Percentiles rank a stretch among this genome's conserved stretches.
Conservation (phyloP, 202 grass and related monocot species). For the Zoysia matrella region DNA sequence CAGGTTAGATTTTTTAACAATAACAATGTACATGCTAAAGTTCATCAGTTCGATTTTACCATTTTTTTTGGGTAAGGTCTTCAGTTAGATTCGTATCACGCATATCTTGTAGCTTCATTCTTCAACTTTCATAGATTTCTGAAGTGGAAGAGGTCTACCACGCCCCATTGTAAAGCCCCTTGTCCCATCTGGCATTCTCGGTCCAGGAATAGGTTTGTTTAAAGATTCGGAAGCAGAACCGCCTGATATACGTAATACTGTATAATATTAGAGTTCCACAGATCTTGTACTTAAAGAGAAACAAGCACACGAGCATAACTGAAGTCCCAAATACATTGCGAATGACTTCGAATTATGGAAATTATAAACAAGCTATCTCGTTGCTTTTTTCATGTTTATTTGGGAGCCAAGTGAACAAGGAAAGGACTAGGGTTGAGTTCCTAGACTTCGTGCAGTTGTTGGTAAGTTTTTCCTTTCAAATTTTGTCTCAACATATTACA, state of each 20-base stretch:
- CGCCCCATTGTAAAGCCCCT: constrained; percentile 82
- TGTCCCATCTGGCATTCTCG: constrained; percentile 89
- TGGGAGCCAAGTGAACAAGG: not conserved
- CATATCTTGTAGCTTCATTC: constrained; percentile 30
- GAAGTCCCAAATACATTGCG: not conserved
- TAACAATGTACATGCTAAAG: not conserved
- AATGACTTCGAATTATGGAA: not conserved
- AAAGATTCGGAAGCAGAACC: constrained; percentile 45
- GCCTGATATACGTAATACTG: constrained; percentile 35
- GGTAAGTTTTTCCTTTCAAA: not conserved
- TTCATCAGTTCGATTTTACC: not conserved
- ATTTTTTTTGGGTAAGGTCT: not conserved
- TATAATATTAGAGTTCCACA: not conserved
- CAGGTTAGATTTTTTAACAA: not conserved
- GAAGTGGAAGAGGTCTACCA: constrained; percentile 53
- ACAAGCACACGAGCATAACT: not conserved
- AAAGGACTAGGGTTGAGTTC: constrained; percentile 8
- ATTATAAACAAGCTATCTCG: not conserved
- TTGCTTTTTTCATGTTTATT: constrained; percentile 4
- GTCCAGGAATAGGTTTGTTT: constrained; percentile 79
- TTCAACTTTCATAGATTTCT: constrained; percentile 42
- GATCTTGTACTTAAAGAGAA: not conserved
- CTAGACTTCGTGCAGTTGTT: not conserved
- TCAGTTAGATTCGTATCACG: constrained; percentile 5
- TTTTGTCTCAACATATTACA: not conserved